A percentile compares a stretch with the other conserved stretches of the same genome.
These are phyloP conservation scores for Dryadomyces quercivorus DNA, from an alignment of 2,329 filamentous ascomycete genomes.

Conservation along the genomic window DNA sequence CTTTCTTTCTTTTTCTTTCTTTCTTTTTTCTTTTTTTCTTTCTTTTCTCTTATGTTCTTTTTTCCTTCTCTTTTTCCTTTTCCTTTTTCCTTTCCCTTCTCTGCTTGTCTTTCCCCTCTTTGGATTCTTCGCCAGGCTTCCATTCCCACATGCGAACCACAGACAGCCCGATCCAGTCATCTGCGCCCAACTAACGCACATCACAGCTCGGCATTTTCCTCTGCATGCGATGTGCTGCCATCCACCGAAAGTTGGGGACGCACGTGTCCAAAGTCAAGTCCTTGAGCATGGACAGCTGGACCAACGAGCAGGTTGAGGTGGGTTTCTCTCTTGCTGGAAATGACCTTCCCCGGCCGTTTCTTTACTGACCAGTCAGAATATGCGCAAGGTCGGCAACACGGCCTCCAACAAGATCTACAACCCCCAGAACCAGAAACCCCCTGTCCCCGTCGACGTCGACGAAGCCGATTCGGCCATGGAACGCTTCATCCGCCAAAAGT, in stretches of 20 bases:
- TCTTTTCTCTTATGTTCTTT: too few species aligned
- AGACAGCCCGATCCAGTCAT: not conserved
- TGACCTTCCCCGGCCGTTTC: too few species aligned
- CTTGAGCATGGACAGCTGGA: constrained; percentile 96
- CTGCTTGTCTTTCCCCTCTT: too few species aligned
- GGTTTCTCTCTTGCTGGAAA: constrained; percentile 19
- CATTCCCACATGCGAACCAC: not conserved
- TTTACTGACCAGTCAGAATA: constrained; percentile 46
- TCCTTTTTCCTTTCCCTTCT: not conserved
- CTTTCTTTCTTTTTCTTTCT: not conserved
- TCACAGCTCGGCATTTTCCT: constrained; percentile 80
- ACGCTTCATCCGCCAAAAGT: constrained; percentile 88
- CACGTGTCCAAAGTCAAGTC: constrained; percentile 99
- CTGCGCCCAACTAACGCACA: not conserved
- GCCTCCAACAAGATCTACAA: constrained; percentile 85
- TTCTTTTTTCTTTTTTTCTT: constrained; percentile 2
- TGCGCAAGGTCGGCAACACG: constrained; percentile 83
- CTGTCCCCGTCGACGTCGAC: constrained; percentile 80
- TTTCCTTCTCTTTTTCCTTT: constrained; percentile 4
- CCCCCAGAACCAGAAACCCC: constrained; percentile 66
- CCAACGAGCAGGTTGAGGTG: constrained; percentile 91
- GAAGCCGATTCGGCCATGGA: constrained; percentile 93
- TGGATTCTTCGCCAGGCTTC: too few species aligned
- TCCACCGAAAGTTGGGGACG: constrained; percentile 93
- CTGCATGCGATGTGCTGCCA: constrained; percentile 91